Evolutionary conservation across 2,329 filamentous ascomycete genomes (phyloP).

Genomic region (Ophiostoma triangulosporum): DNA sequence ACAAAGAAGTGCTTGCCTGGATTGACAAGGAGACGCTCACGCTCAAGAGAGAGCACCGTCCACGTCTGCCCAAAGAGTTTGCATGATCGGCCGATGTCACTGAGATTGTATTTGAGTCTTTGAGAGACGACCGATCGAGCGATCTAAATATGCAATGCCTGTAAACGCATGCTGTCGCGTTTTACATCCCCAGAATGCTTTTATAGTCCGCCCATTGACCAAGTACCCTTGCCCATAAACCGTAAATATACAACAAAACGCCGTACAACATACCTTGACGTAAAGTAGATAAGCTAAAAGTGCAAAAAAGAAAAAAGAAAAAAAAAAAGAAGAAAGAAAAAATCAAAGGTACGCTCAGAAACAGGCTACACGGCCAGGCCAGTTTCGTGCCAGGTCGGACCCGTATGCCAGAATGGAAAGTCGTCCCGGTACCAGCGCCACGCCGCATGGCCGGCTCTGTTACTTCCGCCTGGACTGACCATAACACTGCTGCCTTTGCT

Average conservation of each 20-base stretch:
- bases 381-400: slow-evolving; percentile 47
- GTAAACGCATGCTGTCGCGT: no score
- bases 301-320: no score
- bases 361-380: slow-evolving; percentile 23
- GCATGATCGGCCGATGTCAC: neutral
- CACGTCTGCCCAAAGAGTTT: slow-evolving; percentile 9
- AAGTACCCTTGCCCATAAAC: no score
- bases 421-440: slow-evolving; percentile 51
- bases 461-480: slow-evolving; percentile 43
- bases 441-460: slow-evolving; percentile 26
- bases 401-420: slow-evolving; percentile 41
- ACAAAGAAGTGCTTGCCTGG: slow-evolving; percentile 53
- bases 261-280: no score
- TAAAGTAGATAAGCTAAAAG: no score
- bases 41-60: slow-evolving; percentile 17
- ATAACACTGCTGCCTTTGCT: slow-evolving; percentile 18
- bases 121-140: no score
- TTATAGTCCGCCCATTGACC: no score
- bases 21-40: slow-evolving; percentile 36
- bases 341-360: no score
- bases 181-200: no score
- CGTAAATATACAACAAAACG: no score
- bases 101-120: neutral
- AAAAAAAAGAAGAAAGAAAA: no score
- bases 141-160: no score